phyloP scores from a whole-genome alignment of 768 basidiomycete genomes.

The Scleroderma bovista region DNA sequence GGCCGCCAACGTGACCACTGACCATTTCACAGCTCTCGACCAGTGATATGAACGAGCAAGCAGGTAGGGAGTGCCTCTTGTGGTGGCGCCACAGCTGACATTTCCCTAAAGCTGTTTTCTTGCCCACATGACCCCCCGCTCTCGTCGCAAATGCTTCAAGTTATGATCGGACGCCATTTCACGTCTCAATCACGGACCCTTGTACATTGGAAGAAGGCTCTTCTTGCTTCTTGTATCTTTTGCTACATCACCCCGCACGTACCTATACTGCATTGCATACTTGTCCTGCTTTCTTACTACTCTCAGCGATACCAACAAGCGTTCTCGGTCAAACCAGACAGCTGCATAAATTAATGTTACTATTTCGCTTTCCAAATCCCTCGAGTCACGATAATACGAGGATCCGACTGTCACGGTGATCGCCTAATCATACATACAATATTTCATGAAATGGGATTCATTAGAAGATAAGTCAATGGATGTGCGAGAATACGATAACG shows the following conservation, averaged over 20 bases:
- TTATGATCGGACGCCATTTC: neutral
- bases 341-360: slow-evolving; percentile 28
- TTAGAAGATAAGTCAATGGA: slow-evolving; percentile 25
- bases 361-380: slow-evolving; percentile 5
- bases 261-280: slow-evolving; percentile 26
- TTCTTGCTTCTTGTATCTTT: slow-evolving; percentile 19
- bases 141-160: neutral
- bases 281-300: slow-evolving; percentile 1
- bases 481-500: slow-evolving; percentile 9
- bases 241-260: slow-evolving; percentile 18
- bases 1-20: neutral
- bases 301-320: slow-evolving; percentile 16
- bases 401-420: neutral
- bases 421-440: slow-evolving; percentile 6
- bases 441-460: slow-evolving; percentile 1
- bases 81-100: slow-evolving; percentile 5
- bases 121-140: slow-evolving; percentile 46
- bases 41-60: slow-evolving; percentile 51
- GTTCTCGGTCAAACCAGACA: slow-evolving; percentile 7
- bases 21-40: slow-evolving; percentile 29
- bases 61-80: slow-evolving; percentile 42
- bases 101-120: slow-evolving; percentile 44
- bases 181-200: slow-evolving; percentile 4
- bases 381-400: neutral
- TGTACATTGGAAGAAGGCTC: slow-evolving; percentile 15